Base-by-base conservation (phyloP, 2,329 filamentous ascomycete genomes). In the Dryadomyces sulphureus region DNA sequence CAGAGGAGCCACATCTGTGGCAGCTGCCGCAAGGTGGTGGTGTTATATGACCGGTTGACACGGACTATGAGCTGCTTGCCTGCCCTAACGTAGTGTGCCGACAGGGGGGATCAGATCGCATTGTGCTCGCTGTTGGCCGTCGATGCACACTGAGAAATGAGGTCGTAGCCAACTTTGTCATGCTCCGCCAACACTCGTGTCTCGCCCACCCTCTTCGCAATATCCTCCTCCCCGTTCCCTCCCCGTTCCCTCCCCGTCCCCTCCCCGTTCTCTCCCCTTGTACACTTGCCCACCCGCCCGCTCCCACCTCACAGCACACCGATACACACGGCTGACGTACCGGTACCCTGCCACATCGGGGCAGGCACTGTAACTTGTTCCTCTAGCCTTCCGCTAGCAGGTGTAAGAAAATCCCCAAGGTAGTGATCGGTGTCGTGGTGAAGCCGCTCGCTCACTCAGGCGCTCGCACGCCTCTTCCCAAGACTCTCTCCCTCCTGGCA, bases 391-490 rank as follows among this genome's bases (percentile, higher is more conserved):
- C 27, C 16, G 27, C 27, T 32, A 14, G 11, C 19, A 43, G 44
- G 39, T 46, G 50, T 50, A 48, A 47, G 47, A 49, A 45, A 46
- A 48, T 42, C 24, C 45, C 7, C 38, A 34, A 47, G 49, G 51
- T 54, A 49, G 53, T 52, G 59, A 62, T 59, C 57, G 58, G 57
- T 59, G 55, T 59, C 59, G 57, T 61, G 59, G 58, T 55, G 58
- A n/a, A n/a, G n/a, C n/a, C n/a, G n/a, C n/a, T n/a, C n/a, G n/a
- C n/a, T n/a, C n/a, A n/a, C n/a, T 58, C 56, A 54, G 54, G 55
- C 54, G 16, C 40, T 47, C 45, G 49, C 48, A 38, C 48, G 46
- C 47, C 50, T 55, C 52, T 57, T 57, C 60, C 8, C 7, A n/a
- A 16, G 16, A 7, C 8, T 36, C 11, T 54, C 58, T 50, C 52